Conservation (phyloP, 2,329 filamentous ascomycete species). For the Botrytis hyacinthi region DNA sequence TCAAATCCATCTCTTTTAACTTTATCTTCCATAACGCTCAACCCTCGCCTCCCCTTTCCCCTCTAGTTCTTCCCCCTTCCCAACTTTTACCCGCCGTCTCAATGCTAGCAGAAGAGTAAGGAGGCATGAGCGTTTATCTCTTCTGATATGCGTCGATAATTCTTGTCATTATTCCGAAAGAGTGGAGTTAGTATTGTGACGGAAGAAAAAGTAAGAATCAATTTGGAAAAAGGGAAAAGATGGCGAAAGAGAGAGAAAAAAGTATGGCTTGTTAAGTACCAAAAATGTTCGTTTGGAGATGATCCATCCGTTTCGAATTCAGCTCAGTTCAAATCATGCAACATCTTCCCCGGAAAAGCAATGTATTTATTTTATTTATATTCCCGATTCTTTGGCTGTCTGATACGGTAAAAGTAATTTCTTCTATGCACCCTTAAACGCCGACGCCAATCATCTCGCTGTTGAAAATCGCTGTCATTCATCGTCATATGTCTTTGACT, state of each 20-base stretch:
- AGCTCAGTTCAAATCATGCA: neutral
- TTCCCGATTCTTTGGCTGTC: neutral
- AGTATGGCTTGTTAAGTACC: no score
- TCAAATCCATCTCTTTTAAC: neutral
- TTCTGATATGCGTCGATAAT: neutral
- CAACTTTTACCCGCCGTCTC: neutral
- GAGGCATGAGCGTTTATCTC: neutral
- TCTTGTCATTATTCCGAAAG: neutral
- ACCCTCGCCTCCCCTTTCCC: conserved; percentile 1
- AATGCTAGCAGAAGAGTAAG: neutral
- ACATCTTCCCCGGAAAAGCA: conserved; percentile 5
- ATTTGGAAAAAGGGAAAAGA: neutral
- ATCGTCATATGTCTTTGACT: neutral
- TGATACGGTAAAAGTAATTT: conserved; percentile 10
- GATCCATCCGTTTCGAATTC: conserved; percentile 3
- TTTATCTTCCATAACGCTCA: neutral
- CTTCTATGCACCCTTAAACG: conserved; percentile 15
- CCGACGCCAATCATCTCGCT: neutral
- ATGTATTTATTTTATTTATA: neutral
- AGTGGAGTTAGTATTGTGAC: neutral
- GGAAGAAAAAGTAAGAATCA: neutral
- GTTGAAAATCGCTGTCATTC: neutral
- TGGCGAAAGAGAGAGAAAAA: neutral
- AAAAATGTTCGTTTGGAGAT: neutral
- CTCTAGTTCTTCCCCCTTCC: neutral